Base-by-base conservation (phyloP, 2,329 filamentous ascomycete genomes). In the Bretziella fagacearum region DNA sequence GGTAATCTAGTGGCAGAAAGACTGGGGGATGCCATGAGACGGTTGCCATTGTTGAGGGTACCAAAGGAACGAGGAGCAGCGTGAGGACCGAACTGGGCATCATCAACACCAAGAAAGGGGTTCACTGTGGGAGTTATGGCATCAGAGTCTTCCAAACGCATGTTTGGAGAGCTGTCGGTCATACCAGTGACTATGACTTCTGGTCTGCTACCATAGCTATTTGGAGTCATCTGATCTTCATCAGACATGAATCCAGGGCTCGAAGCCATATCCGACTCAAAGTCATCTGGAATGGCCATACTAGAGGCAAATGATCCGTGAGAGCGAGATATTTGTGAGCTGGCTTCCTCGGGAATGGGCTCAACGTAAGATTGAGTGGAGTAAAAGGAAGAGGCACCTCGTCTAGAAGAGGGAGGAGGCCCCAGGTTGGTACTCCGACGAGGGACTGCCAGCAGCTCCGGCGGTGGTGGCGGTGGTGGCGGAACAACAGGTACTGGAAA, bases 241-340 rank as follows among this genome's bases (percentile, higher is more conserved):
- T 50, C 48, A 11, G 44, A 44, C 23, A 40, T 37, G 18, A 47
- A 47, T 3, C 40, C 48, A 5, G 48, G 45, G 17, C 44, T 36
- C n/a, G 39, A 46, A 17, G 25, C 45, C 13, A 43, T 15, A 32
- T 47, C 48, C 4, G 44, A 44, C 26, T 67, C 73, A 73, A 79
- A 85, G 54, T 67, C 76, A 17, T 76, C 73, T 1, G 81, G 81
- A 58, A 85, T 82, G 0, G 74, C 80, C 29, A 76, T 73, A 54
- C 80, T 85, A 2, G 82, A 85, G 18, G 75, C 81, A 55, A 74
- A 79, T 0, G 81, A 84, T 23, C 68, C 67, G 56, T 75, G 71
- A 1, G 76, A 75, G 46, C 68, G 64, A 3, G 69, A 64, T 20
- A 43, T 44, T 6, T 69, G 65, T 0, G 73, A 68, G 52, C 70